Evolutionary conservation across 2,329 filamentous ascomycete species (phyloP).

Genomic region (Nemania diffusa): DNA sequence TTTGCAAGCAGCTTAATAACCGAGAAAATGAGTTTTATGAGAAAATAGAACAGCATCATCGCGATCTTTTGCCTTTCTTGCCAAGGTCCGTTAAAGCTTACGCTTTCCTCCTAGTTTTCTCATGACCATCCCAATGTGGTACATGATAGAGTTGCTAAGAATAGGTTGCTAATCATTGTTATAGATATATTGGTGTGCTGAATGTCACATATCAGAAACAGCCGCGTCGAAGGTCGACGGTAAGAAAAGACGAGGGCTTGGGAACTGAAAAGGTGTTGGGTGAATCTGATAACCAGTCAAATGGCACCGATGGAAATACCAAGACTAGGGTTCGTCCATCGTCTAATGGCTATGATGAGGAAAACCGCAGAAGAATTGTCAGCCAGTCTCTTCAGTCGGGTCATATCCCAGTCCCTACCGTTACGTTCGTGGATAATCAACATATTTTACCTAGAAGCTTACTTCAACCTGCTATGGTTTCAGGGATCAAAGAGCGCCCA

Average conservation of each 20-base stretch:
- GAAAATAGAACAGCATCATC: slow-evolving; percentile 89
- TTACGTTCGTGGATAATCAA: slow-evolving; percentile 92
- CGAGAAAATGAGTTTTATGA: slow-evolving; percentile 99
- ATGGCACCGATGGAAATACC: slow-evolving; percentile 38
- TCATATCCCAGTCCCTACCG: slow-evolving; percentile 79
- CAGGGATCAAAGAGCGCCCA: slow-evolving; percentile 49
- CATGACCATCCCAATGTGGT: background rate
- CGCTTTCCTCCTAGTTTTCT: slow-evolving; percentile 7
- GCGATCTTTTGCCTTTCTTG: slow-evolving; percentile 88
- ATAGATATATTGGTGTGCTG: slow-evolving; percentile 92
- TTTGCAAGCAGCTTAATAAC: slow-evolving; percentile 98
- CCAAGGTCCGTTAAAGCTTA: slow-evolving; percentile 70
- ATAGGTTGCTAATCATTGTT: slow-evolving; percentile 41
- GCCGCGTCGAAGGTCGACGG: slow-evolving; percentile 70
- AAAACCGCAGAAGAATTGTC: slow-evolving; percentile 58
- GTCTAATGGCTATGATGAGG: slow-evolving; percentile 36
- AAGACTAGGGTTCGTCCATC: slow-evolving; percentile 29
- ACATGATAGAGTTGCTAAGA: background rate
- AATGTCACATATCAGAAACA: slow-evolving; percentile 95
- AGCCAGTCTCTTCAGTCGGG: slow-evolving; percentile 79
- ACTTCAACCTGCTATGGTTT: slow-evolving; percentile 67
- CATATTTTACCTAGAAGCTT: slow-evolving; percentile 91
- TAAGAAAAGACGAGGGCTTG: slow-evolving; percentile 60
- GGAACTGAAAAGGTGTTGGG: slow-evolving; percentile 39
- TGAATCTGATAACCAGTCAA: slow-evolving; percentile 52